Evolutionary conservation across 495 filamentous ascomycete species (phyloP).

Genomic region (Aspergillus funiculosus): DNA sequence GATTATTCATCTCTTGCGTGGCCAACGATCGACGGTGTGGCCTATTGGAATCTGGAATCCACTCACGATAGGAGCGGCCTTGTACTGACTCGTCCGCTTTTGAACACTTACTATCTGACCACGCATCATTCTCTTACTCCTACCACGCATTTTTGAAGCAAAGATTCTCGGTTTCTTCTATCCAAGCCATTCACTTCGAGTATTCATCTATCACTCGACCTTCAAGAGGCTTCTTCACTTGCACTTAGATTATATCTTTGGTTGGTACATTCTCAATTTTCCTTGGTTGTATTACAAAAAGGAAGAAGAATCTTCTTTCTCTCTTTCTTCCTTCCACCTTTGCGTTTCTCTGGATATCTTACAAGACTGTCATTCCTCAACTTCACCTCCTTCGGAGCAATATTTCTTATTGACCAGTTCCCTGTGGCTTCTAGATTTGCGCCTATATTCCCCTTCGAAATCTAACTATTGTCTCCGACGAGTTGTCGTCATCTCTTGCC

Average conservation of each 20-base stretch:
- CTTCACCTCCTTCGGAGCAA: background rate
- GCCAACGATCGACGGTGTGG: slow-evolving; percentile 14
- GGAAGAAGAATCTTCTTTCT: too few relatives aligned
- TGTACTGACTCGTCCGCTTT: slow-evolving; percentile 16
- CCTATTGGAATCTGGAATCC: slow-evolving; percentile 18
- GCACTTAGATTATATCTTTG: background rate
- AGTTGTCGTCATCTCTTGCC: slow-evolving; percentile 2
- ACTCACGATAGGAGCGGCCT: slow-evolving; percentile 19
- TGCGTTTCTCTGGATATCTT: background rate
- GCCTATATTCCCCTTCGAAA: background rate
- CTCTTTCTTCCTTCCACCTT: background rate
- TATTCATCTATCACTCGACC: background rate
- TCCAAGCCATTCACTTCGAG: too few relatives aligned
- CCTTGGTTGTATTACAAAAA: background rate
- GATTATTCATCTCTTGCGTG: slow-evolving; percentile 16
- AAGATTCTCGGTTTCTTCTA: background rate
- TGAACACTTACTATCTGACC: slow-evolving; percentile 14
- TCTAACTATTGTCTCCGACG: background rate
- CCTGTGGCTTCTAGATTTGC: too few relatives aligned
- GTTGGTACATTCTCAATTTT: background rate
- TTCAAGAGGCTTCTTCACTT: background rate
- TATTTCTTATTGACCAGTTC: background rate
- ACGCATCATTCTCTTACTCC: background rate
- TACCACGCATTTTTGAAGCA: slow-evolving; percentile 6
- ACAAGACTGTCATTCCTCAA: background rate